Percentiles rank a stretch among this genome's conserved stretches.
Evolutionary conservation across 805 yeast genomes (phyloP).

Genomic region (Candida patagonica): DNA sequence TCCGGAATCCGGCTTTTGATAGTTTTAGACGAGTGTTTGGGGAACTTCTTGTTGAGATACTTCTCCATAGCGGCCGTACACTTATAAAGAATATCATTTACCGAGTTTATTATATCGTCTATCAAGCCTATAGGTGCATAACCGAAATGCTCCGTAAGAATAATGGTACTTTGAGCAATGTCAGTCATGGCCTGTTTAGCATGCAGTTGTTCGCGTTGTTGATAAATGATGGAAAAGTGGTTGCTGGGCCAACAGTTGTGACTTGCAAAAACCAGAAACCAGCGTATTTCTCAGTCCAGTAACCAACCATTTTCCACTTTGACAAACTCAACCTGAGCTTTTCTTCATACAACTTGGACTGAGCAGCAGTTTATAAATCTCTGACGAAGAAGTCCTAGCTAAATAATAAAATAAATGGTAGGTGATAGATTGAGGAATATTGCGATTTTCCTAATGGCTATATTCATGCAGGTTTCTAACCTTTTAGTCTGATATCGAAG

Average conservation of each 20-base stretch:
- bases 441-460: background rate
- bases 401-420: constrained; percentile 16
- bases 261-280: constrained; percentile 1
- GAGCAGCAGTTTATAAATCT: constrained; percentile 22
- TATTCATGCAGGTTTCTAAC: background rate
- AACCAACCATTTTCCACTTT: background rate
- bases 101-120: constrained; percentile 83
- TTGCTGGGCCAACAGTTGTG: background rate
- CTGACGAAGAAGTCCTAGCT: constrained; percentile 31
- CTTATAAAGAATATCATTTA: constrained; percentile 72
- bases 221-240: background rate
- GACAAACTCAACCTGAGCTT: background rate
- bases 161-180: constrained; percentile 8
- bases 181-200: constrained; percentile 1
- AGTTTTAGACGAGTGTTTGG: constrained; percentile 12
- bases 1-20: constrained; percentile 2
- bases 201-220: constrained; percentile 1
- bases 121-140: constrained; percentile 73
- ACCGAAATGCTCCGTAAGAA: constrained; percentile 80
- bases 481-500: constrained; percentile 82
- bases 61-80: constrained; percentile 73
- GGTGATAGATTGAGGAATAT: background rate
- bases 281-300: constrained; percentile 1
- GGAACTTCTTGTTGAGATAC: constrained; percentile 38
- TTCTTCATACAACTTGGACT: constrained; percentile 18